These are phyloP conservation scores for Pichia kudriavzevii DNA, from an alignment of 1,139 yeast species.

Conservation along the genomic window DNA sequence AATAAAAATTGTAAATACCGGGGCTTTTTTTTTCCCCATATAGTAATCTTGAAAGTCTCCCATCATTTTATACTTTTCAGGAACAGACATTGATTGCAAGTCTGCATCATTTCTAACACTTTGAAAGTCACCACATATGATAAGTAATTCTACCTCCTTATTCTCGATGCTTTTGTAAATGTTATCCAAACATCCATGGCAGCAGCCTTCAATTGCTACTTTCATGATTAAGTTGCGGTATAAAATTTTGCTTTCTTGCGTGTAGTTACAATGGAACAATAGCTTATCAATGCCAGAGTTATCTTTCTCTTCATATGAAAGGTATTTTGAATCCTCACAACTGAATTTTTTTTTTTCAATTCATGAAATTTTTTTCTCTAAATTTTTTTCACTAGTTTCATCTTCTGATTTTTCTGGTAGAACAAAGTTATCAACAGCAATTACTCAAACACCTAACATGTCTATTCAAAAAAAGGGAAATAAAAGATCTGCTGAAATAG, in stretches of 20 bases:
- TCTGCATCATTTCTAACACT: slow-evolving; percentile 63
- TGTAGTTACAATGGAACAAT: too few relatives aligned
- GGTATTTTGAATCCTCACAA: background rate
- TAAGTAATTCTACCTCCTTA: slow-evolving; percentile 48
- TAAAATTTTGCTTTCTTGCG: too few relatives aligned
- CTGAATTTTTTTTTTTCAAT: too few relatives aligned
- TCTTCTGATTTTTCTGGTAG: background rate
- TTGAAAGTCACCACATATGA: slow-evolving; percentile 85
- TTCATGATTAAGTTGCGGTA: too few relatives aligned
- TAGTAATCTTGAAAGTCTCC: slow-evolving; percentile 82
- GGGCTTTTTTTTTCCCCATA: slow-evolving; percentile 53
- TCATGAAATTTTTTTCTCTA: slow-evolving; percentile 1
- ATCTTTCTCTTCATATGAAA: too few relatives aligned
- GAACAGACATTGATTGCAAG: slow-evolving; percentile 55
- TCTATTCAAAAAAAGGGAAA: slow-evolving; percentile 17
- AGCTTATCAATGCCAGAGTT: too few relatives aligned
- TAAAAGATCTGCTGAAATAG: slow-evolving; percentile 20
- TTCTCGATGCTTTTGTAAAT: slow-evolving; percentile 39
- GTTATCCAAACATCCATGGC: slow-evolving; percentile 72
- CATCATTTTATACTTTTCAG: slow-evolving; percentile 45
- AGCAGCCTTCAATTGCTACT: slow-evolving; percentile 85
- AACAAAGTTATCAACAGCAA: background rate
- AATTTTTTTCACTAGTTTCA: background rate
- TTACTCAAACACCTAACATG: slow-evolving; percentile 11
- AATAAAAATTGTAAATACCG: slow-evolving; percentile 69